These are phyloP conservation scores for Dactylis glomerata DNA, from an alignment of 176 grass and related monocot genomes.

Conservation along the genomic window DNA sequence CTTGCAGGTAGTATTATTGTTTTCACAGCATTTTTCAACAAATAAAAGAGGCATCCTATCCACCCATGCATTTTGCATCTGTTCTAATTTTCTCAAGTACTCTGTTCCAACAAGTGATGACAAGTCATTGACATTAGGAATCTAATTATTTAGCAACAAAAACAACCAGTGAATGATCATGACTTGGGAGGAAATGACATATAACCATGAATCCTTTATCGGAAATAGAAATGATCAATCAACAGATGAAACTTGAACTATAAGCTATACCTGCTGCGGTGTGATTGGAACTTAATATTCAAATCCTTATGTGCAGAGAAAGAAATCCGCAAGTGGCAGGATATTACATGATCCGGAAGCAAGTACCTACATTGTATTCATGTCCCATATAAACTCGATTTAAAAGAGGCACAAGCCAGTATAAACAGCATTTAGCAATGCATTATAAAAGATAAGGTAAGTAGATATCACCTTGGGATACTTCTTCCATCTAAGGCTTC, in stretches of 20 bases:
- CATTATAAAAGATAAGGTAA: conserved; percentile 22
- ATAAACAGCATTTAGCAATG: not conserved
- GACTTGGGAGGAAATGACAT: not conserved
- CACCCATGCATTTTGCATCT: not conserved
- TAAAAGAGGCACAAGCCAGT: conserved; percentile 6
- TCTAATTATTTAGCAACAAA: conserved; percentile 10
- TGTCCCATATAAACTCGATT: conserved; percentile 30
- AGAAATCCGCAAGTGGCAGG: conserved; percentile 76
- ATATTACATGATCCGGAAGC: conserved; percentile 79
- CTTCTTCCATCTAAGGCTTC: conserved; percentile 96
- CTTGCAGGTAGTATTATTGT: not conserved
- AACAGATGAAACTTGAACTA: not conserved
- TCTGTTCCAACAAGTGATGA: not conserved
- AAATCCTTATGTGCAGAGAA: conserved; percentile 95
- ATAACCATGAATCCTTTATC: not conserved
- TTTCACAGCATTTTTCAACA: not conserved
- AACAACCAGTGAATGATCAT: conserved; percentile 14
- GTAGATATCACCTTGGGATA: conserved; percentile 70
- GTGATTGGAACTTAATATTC: conserved; percentile 97
- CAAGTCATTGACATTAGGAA: not conserved
- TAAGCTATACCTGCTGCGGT: conserved; percentile 74
- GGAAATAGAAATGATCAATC: not conserved
- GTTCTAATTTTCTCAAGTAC: not conserved
- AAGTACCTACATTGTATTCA: conserved; percentile 59
- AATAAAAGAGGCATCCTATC: not conserved